Evolutionary conservation across 495 filamentous ascomycete species (phyloP).

Genomic region (Beverwykella pulmonaria): DNA sequence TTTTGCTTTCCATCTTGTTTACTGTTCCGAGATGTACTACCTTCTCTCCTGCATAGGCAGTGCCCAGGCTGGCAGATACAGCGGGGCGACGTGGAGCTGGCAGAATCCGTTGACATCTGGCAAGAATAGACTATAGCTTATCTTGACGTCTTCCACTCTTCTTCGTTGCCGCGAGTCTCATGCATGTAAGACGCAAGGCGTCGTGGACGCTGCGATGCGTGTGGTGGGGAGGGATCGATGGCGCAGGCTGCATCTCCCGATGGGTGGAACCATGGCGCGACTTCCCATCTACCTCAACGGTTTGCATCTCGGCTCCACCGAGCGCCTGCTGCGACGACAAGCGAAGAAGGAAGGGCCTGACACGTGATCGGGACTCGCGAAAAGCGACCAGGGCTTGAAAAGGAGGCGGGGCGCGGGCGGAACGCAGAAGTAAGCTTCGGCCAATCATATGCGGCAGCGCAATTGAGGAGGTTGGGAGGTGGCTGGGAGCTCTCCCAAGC

Average conservation of each 20-base stretch:
- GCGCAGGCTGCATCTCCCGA: conserved; percentile 1
- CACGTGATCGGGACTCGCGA: too few species aligned
- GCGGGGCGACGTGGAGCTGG: background rate
- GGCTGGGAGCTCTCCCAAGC: conserved; percentile 8
- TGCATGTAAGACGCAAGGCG: conserved; percentile 31
- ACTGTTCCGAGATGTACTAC: too few species aligned
- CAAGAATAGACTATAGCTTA: too few species aligned
- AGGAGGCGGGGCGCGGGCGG: background rate
- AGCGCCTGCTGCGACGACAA: background rate
- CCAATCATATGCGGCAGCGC: conserved; percentile 13
- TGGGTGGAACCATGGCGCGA: background rate
- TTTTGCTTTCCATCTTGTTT: too few species aligned
- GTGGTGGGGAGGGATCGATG: conserved; percentile 8
- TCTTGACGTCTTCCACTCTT: background rate
- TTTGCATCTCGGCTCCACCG: background rate
- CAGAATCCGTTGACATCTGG: too few species aligned
- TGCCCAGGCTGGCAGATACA: background rate
- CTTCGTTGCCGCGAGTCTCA: conserved; percentile 1
- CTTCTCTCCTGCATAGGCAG: too few species aligned
- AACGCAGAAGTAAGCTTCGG: background rate
- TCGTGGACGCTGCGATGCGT: background rate
- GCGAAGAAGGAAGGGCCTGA: background rate
- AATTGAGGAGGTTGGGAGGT: conserved; percentile 30
- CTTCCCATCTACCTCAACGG: too few species aligned
- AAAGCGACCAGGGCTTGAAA: too few species aligned